A percentile compares a stretch with the other conserved stretches of the same genome.
These are phyloP conservation scores for Metroxylon sagu DNA, from an alignment of 176 grass and related monocot species.

Conservation along the genomic window DNA sequence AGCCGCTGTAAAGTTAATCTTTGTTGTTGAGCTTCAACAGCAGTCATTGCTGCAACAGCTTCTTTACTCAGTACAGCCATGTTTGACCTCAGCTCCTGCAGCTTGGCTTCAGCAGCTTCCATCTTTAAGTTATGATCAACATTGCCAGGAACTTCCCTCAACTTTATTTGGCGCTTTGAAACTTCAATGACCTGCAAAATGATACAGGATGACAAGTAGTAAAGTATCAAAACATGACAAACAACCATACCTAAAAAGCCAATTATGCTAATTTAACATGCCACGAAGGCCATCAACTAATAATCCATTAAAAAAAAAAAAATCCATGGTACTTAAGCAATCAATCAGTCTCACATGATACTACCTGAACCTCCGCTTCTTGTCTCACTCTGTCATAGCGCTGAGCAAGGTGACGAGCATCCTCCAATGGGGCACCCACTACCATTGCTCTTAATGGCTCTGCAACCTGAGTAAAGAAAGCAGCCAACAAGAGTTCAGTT, in stretches of 20 bases:
- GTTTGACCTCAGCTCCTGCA: slow-evolving; percentile 85
- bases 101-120: slow-evolving; percentile 81
- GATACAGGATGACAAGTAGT: too few relatives aligned
- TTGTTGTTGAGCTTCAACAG: slow-evolving; percentile 88
- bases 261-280: too few relatives aligned
- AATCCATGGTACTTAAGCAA: too few relatives aligned
- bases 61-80: slow-evolving; percentile 81
- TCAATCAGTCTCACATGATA: not conserved
- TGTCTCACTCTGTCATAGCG: slow-evolving; percentile 88
- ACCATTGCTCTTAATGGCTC: slow-evolving; percentile 95
- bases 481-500: too few relatives aligned
- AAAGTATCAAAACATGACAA: too few relatives aligned
- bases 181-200: slow-evolving; percentile 61
- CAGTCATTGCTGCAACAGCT: slow-evolving; percentile 78
- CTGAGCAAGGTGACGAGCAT: slow-evolving; percentile 90
- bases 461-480: slow-evolving; percentile 39
- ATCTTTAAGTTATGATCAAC: slow-evolving; percentile 65
- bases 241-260: too few relatives aligned
- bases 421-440: slow-evolving; percentile 81
- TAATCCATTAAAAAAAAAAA: too few relatives aligned
- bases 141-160: slow-evolving; percentile 57
- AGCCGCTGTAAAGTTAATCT: slow-evolving; percentile 77
- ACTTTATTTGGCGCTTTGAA: slow-evolving; percentile 74
- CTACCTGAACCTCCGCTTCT: slow-evolving; percentile 92
- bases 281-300: too few relatives aligned